A percentile compares a stretch with the other conserved stretches of the same genome.
Conservation (phyloP, 495 filamentous ascomycete genomes). For the Copromyces sp. region DNA sequence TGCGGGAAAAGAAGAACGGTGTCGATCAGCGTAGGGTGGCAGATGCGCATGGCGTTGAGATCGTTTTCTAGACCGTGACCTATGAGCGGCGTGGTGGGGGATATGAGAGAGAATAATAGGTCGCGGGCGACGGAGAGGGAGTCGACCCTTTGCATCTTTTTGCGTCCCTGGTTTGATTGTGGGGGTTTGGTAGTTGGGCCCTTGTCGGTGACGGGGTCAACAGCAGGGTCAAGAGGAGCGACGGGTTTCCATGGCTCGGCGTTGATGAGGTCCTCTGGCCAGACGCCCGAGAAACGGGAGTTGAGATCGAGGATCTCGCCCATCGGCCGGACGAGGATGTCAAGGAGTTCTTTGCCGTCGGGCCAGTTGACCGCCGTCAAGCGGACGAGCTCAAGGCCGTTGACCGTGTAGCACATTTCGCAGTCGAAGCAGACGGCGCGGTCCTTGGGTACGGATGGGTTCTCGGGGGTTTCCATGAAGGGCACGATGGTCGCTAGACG, state of each 20-base stretch:
- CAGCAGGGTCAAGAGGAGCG: background rate
- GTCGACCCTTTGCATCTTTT: conserved; percentile 52
- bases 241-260: conserved; percentile 47
- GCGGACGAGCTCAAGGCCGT: conserved; percentile 80
- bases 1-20: conserved; percentile 79
- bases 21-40: conserved; percentile 79
- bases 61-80: conserved; percentile 96
- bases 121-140: conserved; percentile 62
- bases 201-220: background rate
- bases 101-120: conserved; percentile 60
- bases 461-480: conserved; percentile 65
- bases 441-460: conserved; percentile 33
- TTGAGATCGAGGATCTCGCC: conserved; percentile 86
- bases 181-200: background rate
- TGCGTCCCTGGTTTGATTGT: conserved; percentile 4
- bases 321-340: conserved; percentile 75
- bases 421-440: conserved; percentile 75
- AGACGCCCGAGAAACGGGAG: conserved; percentile 78
- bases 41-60: conserved; percentile 68
- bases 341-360: conserved; percentile 57
- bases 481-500: conserved; percentile 67
- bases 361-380: conserved; percentile 86
- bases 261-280: conserved; percentile 56
- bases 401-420: conserved; percentile 91
- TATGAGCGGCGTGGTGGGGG: conserved; percentile 68